phyloP scores from a whole-genome alignment of 148 eudicot species.

The Chenopodium formosanum region DNA sequence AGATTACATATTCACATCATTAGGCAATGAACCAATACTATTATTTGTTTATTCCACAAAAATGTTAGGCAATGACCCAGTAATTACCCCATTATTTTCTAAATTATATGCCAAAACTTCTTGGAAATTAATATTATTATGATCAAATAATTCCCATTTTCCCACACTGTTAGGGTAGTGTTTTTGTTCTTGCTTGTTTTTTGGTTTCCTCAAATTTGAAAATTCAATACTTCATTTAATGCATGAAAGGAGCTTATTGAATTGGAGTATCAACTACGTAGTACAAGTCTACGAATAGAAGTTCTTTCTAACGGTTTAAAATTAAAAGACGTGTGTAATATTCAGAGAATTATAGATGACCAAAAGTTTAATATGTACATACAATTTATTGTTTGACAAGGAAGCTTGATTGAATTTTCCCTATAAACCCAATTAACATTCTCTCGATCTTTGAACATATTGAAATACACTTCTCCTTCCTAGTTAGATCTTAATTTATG shows the following conservation, averaged over 20 bases:
- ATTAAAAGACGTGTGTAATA: no score
- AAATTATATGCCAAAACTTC: neutral
- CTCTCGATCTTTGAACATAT: no score
- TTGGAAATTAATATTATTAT: neutral
- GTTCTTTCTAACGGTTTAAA: neutral
- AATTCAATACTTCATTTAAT: neutral
- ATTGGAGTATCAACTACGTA: neutral
- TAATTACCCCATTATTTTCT: neutral
- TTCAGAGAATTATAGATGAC: no score
- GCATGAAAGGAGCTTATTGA: neutral
- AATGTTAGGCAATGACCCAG: constrained; percentile 1
- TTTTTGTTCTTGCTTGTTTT: neutral
- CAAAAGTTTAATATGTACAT: no score
- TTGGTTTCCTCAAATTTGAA: neutral
- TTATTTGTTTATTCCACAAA: neutral
- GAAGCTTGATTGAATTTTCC: no score
- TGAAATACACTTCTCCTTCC: no score
- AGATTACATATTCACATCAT: neutral
- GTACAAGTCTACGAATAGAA: no score
- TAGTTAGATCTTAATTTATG: no score
- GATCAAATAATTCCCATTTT: neutral
- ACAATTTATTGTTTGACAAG: no score
- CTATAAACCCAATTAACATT: no score
- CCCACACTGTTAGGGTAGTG: neutral
- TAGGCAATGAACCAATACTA: neutral